phyloP scores from a whole-genome alignment of 2,329 filamentous ascomycete species.

The Clarireedia homoeocarpa region DNA sequence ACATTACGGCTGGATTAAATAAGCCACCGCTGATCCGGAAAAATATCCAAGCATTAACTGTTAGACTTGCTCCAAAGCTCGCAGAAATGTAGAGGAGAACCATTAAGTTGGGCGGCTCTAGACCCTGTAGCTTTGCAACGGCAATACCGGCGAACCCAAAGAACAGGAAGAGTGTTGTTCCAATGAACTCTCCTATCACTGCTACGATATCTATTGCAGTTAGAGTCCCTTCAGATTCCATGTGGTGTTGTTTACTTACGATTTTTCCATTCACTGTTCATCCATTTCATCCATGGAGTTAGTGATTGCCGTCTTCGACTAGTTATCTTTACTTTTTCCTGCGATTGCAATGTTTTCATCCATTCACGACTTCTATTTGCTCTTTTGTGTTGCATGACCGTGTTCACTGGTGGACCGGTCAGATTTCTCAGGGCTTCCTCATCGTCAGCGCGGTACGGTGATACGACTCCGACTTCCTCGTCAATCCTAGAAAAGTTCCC shows the following conservation, averaged over 20 bases:
- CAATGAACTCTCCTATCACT: slow-evolving; percentile 25
- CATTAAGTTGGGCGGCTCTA: slow-evolving; percentile 21
- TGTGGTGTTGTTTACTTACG: slow-evolving; percentile 14
- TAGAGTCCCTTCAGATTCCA: neutral
- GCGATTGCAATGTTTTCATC: slow-evolving; percentile 4
- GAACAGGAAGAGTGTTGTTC: slow-evolving; percentile 32
- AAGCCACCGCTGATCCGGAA: slow-evolving; percentile 34
- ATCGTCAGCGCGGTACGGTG: too few species aligned
- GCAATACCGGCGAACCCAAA: slow-evolving; percentile 29
- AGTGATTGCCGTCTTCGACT: neutral
- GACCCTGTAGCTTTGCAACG: slow-evolving; percentile 13
- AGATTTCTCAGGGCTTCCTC: neutral
- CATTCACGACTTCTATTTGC: neutral
- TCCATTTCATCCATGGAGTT: slow-evolving; percentile 7
- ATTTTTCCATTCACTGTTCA: slow-evolving; percentile 10
- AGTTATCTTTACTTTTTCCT: neutral
- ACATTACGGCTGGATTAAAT: slow-evolving; percentile 39
- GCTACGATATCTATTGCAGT: slow-evolving; percentile 22
- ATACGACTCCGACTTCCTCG: too few species aligned
- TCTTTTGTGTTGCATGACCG: neutral
- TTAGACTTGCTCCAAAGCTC: slow-evolving; percentile 32
- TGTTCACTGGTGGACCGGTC: neutral
- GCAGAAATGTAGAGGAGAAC: slow-evolving; percentile 32
- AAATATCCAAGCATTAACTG: slow-evolving; percentile 48
- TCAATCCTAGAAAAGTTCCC: too few species aligned